These are phyloP conservation scores for Paecilomyces dactylethromorphus DNA, from an alignment of 2,329 filamentous ascomycete genomes.

Conservation along the genomic window DNA sequence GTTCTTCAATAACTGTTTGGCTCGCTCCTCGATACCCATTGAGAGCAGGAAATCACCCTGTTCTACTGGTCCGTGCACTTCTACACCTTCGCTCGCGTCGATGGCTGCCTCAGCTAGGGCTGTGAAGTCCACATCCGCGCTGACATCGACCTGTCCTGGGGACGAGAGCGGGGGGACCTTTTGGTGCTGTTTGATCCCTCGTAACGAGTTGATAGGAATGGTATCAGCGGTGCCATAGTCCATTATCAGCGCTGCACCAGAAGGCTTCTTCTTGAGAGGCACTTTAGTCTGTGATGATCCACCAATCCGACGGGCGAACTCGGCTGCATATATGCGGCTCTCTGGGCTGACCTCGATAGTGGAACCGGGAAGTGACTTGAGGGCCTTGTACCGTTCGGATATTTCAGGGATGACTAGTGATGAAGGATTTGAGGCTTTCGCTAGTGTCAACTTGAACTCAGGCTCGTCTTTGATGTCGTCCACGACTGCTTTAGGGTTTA, in stretches of 20 bases:
- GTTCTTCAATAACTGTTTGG: conserved; percentile 56
- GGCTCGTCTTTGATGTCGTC: conserved; percentile 48
- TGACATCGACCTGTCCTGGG: conserved; percentile 80
- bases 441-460: conserved; percentile 82
- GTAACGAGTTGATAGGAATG: conserved; percentile 81
- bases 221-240: conserved; percentile 81
- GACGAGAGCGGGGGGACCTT: conserved; percentile 71
- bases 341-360: conserved; percentile 89
- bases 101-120: conserved; percentile 78
- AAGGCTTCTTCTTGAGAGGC: conserved; percentile 54
- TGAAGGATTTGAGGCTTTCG: conserved; percentile 70
- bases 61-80: conserved; percentile 86
- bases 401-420: conserved; percentile 77
- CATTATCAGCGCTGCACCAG: conserved; percentile 86
- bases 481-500: conserved; percentile 53
- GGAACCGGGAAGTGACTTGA: conserved; percentile 61
- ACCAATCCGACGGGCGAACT: conserved; percentile 81
- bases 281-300: conserved; percentile 44
- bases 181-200: conserved; percentile 75
- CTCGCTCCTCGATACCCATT: conserved; percentile 79
- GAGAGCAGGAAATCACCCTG: conserved; percentile 72
- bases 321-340: conserved; percentile 67
- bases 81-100: conserved; percentile 67
- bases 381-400: conserved; percentile 68
- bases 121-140: conserved; percentile 88